Conservation (phyloP, 352 stramenopile genomes). For the Plasmopara viticola region DNA sequence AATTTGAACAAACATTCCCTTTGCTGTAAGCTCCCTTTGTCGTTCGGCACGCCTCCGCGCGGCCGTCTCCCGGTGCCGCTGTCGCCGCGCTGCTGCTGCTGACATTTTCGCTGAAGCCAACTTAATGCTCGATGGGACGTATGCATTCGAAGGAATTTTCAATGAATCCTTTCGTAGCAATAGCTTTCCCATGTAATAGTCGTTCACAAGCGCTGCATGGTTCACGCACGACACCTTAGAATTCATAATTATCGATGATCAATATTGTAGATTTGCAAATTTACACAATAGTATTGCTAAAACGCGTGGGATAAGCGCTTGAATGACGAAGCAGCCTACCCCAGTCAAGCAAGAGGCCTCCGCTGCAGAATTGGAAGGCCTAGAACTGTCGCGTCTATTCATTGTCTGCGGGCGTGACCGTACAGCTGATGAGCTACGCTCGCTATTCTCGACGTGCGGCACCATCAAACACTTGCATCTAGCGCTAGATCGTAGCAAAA, state of each 20-base stretch:
- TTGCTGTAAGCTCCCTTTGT: constrained; percentile 29
- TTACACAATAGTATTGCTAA: neutral
- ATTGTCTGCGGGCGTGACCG: constrained; percentile 66
- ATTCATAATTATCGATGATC: constrained; percentile 5
- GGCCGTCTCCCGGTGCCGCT: constrained; percentile 35
- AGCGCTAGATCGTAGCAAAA: constrained; percentile 69
- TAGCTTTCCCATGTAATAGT: constrained; percentile 42
- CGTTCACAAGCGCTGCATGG: constrained; percentile 40
- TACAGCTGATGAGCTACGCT: constrained; percentile 51
- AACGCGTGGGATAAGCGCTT: constrained; percentile 3
- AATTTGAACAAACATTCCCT: constrained; percentile 52
- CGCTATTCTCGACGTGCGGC: constrained; percentile 54
- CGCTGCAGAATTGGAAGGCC: constrained; percentile 1
- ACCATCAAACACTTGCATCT: constrained; percentile 61
- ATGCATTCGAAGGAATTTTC: constrained; percentile 25
- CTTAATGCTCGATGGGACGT: constrained; percentile 8
- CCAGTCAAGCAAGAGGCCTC: neutral
- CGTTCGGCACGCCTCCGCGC: constrained; percentile 20
- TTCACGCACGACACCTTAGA: constrained; percentile 30
- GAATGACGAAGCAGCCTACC: constrained; percentile 4
- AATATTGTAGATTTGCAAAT: neutral
- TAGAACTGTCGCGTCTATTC: constrained; percentile 45
- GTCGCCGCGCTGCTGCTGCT: constrained; percentile 18
- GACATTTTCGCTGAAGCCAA: constrained; percentile 1
- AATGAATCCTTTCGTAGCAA: constrained; percentile 27